phyloP scores from a whole-genome alignment of 441 rosid genomes.

The Populus hybrid region DNA sequence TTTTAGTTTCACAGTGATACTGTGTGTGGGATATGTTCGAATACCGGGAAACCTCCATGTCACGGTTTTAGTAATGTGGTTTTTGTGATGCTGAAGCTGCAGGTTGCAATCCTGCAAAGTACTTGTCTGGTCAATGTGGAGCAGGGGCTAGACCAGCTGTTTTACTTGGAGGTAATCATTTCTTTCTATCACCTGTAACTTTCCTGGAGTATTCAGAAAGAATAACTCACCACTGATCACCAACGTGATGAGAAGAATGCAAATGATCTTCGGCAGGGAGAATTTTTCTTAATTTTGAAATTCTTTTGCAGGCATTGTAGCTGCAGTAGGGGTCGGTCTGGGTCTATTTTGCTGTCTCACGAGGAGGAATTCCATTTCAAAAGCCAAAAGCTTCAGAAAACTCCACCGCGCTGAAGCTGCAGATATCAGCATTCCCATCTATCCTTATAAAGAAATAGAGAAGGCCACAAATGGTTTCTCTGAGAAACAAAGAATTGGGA shows the following conservation, averaged over 20 bases:
- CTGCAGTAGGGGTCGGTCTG: conserved; percentile 39
- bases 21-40: not conserved
- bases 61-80: too few species aligned
- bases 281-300: not conserved
- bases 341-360: conserved; percentile 38
- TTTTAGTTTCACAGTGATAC: not conserved
- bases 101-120: conserved; percentile 41
- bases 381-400: conserved; percentile 33
- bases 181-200: not conserved
- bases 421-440: conserved; percentile 59
- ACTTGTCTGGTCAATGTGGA: conserved; percentile 49
- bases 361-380: conserved; percentile 32
- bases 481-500: conserved; percentile 77
- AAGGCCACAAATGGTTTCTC: conserved; percentile 69
- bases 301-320: conserved; percentile 35
- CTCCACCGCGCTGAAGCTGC: conserved; percentile 50
- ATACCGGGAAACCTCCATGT: not conserved
- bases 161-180: conserved; percentile 54
- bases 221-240: not conserved
- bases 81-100: conserved; percentile 20
- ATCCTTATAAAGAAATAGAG: conserved; percentile 70
- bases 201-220: not conserved
- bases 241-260: not conserved
- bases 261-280: not conserved
- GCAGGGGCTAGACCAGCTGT: conserved; percentile 34